A percentile compares a stretch with the other conserved stretches of the same genome.
These are phyloP conservation scores for Eucalyptus virginea DNA, from an alignment of 345 rosid species.

Conservation along the genomic window DNA sequence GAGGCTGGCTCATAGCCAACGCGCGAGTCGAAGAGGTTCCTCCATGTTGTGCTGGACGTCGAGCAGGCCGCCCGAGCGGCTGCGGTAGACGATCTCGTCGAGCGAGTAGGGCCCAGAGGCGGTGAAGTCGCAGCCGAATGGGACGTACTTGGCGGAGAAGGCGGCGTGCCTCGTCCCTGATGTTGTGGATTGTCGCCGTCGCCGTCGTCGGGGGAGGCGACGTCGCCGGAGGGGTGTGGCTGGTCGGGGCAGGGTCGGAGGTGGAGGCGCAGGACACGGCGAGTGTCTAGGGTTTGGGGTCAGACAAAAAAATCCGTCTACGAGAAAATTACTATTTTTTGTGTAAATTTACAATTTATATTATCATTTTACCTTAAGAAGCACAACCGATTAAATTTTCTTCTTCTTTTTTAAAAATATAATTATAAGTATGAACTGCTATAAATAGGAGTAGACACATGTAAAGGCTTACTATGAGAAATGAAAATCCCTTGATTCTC, in stretches of 20 bases:
- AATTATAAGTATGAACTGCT: neutral
- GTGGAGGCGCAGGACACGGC: constrained; percentile 6
- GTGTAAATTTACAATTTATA: no score
- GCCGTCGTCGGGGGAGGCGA: neutral
- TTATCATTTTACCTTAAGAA: no score
- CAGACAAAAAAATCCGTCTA: no score
- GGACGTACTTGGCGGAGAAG: constrained; percentile 20
- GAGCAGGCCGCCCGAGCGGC: constrained; percentile 69
- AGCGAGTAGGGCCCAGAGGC: constrained; percentile 53
- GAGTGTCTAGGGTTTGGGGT: neutral
- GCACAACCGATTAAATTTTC: no score
- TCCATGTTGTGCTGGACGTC: constrained; percentile 74
- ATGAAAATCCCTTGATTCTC: neutral
- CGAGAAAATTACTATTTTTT: neutral
- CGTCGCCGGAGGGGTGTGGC: neutral
- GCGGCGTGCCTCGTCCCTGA: neutral
- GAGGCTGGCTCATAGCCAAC: no score
- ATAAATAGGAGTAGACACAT: neutral
- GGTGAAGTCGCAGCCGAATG: constrained; percentile 38
- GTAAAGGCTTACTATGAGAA: rapidly evolving
- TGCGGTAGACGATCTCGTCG: constrained; percentile 74
- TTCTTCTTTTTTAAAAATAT: no score
- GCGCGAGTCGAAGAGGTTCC: constrained; percentile 73
- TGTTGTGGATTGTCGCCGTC: no score
- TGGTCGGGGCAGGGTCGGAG: constrained; percentile 6